Conservation (phyloP, 768 basidiomycete species). For the Lyophyllum semitale region DNA sequence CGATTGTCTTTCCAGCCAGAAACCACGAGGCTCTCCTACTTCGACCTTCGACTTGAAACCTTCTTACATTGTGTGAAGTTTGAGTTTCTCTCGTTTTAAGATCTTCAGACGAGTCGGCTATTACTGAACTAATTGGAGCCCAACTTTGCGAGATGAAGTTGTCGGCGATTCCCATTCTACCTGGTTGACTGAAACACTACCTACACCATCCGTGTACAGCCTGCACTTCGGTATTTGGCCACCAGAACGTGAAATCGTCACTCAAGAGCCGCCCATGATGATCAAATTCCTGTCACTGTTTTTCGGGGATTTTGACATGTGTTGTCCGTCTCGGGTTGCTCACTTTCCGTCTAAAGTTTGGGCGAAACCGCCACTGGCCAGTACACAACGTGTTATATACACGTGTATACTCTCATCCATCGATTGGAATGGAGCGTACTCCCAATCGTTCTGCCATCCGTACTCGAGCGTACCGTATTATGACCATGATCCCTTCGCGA, state of each 20-base stretch:
- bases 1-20: not conserved
- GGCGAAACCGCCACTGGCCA: constrained; percentile 7
- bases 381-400: constrained; percentile 24
- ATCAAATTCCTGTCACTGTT: constrained; percentile 11
- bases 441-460: constrained; percentile 1
- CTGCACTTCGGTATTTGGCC: constrained; percentile 5
- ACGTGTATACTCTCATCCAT: constrained; percentile 26
- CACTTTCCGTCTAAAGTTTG: constrained; percentile 2
- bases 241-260: constrained; percentile 13
- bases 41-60: not conserved
- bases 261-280: constrained; percentile 2
- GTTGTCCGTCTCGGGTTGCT: constrained; percentile 5
- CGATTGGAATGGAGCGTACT: constrained; percentile 21
- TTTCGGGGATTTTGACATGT: constrained; percentile 10
- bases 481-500: constrained; percentile 9
- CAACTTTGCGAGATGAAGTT: not conserved
- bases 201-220: not conserved
- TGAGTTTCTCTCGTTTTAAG: not conserved
- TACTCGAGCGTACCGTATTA: constrained; percentile 5
- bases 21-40: not conserved
- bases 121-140: not conserved
- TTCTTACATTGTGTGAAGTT: not conserved
- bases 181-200: constrained; percentile 5
- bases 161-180: not conserved
- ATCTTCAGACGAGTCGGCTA: not conserved